Base-by-base conservation (phyloP, 179 eudicot species). In the Silene vulgaris region DNA sequence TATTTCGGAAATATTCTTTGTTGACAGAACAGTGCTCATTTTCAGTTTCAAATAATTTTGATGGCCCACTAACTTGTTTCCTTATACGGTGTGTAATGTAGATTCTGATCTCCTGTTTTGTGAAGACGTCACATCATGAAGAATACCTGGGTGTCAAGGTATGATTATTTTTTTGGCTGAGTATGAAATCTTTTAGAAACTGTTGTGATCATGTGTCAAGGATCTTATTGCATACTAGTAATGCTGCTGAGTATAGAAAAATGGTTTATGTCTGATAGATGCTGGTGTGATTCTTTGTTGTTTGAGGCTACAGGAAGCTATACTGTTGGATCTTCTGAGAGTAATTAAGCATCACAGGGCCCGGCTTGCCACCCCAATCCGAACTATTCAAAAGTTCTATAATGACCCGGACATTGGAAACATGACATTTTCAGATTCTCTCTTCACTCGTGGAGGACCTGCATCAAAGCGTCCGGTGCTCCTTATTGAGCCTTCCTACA, bases 331-430 rank as follows among this genome's bases (percentile, higher is more conserved):
- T 87, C 97, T 94, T 81, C 86, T 94, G 74, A 85, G 92, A 74
- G 97, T 94, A 21, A 85, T 94, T 62, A 87, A 87, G 71, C 98
- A 94, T 79, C 98, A 94, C 74, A 79, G 89, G 21, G 98, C 95
- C 45, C 89, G 95, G 32, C 90, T 94, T 75, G 98, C 97, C 77
- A 94, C 98, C 48, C 98, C 98, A 16, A 88, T 94, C 65, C 96
- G 97, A 63, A 90, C 97, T 8, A 83, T 94, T 73, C 97, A 92
- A 75, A 93, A 89, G 77, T 72, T 82, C 61, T 87, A 79, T 32
- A 79, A 62, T 28, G 92, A 90, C 21, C 78, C 87, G 5, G 95
- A 90, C 40, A 65, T 83, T 75, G 92, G 86, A 11, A 81, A 75
- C 76, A 74, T 77, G 45, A 85, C 93, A 57, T 87, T 85, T 82